Base-by-base conservation (phyloP, 768 basidiomycete genomes). In the Dentipellis sp. region DNA sequence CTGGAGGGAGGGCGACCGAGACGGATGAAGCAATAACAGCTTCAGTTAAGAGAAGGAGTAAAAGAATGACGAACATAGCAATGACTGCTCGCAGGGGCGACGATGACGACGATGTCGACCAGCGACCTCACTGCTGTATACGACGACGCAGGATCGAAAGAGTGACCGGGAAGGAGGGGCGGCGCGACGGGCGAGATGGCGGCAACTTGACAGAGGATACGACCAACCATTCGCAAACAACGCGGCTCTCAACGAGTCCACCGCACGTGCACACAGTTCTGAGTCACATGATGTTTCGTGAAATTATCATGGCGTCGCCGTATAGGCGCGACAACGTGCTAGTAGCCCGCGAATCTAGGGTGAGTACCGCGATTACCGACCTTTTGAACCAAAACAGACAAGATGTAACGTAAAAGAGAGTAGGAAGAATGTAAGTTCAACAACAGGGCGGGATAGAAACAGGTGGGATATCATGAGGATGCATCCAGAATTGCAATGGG, bases 31-130 rank as follows among this genome's bases (percentile, higher is more conserved):
- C 69, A 64, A 77, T 42, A 21, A 49, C 23, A 80, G 80, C 77
- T 78, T 77, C 78, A 73, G 66, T 50, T 75, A 75, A 59, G 63
- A 80, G 56, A 64, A 77, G 59, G 63, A 62, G 71, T 63, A 83
- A 82, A 81, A 78, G 79, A 81, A 74, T 65, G 77, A 76, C 67
- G 64, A 78, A 70, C 84, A 86, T 86, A 82, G 80, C 64, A 75
- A 74, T 76, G 74, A 66, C 21, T 49, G 52, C 54, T 54, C 19
- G 59, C 56, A 38, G 48, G 52, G 42, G 49, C 57, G 57, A 56
- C 42, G 59, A 59, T 51, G 59, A 62, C 52, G 53, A 57, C 62
- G 64, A 57, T 57, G 56, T 61, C 65, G 62, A 58, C 63, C 63
- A 66, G 64, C 62, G 65, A 66, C 64, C 51, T 57, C 45, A 55